phyloP scores from a whole-genome alignment of 2,329 filamentous ascomycete genomes.

The Lachnellula hyalina region DNA sequence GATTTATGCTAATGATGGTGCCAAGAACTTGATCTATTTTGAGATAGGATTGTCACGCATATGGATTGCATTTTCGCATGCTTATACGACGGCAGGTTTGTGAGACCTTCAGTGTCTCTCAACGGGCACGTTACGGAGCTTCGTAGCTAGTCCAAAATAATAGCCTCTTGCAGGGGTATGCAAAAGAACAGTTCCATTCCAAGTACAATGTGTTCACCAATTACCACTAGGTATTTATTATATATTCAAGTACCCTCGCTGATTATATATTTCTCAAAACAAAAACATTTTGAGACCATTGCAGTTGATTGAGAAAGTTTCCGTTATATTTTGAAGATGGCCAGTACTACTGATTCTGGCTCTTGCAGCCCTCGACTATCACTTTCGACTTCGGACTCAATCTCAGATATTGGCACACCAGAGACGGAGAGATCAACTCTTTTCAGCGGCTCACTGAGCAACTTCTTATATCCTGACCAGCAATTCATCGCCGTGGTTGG shows the following conservation, averaged over 20 bases:
- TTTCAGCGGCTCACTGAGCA: not conserved
- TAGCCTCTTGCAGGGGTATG: not conserved
- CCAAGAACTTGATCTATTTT: not conserved
- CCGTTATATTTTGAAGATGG: not conserved
- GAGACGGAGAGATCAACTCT: not conserved
- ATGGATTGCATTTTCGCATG: not conserved
- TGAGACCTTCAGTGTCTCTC: not conserved
- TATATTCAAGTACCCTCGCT: not conserved
- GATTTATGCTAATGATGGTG: not conserved
- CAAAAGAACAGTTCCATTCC: not conserved
- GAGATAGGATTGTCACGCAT: not conserved
- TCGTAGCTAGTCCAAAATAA: not conserved
- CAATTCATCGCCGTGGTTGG: slow-evolving; percentile 34
- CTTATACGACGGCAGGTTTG: not conserved
- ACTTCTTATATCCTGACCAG: not conserved
- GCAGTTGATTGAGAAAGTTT: not conserved
- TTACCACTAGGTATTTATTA: not conserved
- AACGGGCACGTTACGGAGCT: not conserved
- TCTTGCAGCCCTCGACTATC: not conserved
- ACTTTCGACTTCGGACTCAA: not conserved
- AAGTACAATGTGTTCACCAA: not conserved
- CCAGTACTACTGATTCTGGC: not conserved
- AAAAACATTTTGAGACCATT: too few species aligned
- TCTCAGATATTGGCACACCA: not conserved
- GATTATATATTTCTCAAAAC: not conserved